phyloP scores from a whole-genome alignment of 2,329 filamentous ascomycete genomes.

The Diplodia intermedia region DNA sequence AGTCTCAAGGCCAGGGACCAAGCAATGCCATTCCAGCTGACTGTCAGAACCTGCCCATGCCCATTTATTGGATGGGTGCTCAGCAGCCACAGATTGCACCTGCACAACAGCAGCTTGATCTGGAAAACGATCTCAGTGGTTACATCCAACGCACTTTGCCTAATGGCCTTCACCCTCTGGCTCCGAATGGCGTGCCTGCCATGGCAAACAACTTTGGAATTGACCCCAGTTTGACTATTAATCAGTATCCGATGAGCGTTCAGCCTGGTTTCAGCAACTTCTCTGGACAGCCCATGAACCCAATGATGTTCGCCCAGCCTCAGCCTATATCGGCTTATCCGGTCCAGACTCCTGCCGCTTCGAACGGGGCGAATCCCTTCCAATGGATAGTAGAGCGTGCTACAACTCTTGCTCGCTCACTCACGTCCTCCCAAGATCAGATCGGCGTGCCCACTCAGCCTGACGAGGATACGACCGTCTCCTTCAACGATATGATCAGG shows the following conservation, averaged over 20 bases:
- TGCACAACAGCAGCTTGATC: neutral
- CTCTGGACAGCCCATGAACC: neutral
- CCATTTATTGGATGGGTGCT: accelerated
- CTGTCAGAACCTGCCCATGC: neutral
- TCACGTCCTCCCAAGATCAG: neutral
- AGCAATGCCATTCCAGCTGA: neutral
- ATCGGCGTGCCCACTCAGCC: too few relatives aligned
- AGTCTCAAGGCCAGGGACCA: neutral
- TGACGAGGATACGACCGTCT: neutral
- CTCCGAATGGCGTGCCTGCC: neutral
- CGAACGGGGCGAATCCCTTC: neutral
- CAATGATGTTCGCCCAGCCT: too few relatives aligned
- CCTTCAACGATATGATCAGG: neutral
- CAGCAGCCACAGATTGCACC: neutral
- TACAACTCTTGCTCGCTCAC: neutral
- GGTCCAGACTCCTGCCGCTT: neutral
- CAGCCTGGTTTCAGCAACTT: neutral
- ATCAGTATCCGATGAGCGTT: neutral
- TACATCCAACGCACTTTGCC: neutral
- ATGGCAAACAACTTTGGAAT: neutral
- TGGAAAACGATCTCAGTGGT: neutral
- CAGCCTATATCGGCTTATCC: neutral
- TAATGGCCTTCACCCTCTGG: neutral
- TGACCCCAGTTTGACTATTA: neutral
- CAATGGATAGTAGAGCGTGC: neutral